Conservation (phyloP, 2,329 filamentous ascomycete species). For the Blastomyces silverae region DNA sequence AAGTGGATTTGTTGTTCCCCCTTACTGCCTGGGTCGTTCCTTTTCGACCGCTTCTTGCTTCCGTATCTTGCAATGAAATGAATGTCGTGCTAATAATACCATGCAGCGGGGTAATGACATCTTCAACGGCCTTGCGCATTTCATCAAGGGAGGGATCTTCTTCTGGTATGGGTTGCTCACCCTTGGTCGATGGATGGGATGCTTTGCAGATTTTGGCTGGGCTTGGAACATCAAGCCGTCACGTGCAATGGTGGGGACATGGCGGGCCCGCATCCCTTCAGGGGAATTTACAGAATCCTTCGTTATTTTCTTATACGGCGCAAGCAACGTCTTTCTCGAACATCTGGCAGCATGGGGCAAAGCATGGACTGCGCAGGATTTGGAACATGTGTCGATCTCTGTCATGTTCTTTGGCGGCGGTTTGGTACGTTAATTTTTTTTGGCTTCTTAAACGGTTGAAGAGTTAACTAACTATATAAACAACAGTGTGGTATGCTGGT, state of each 20-base stretch:
- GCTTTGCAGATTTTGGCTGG: conserved; percentile 87
- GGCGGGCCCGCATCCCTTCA: conserved; percentile 58
- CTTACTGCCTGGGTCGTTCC: no score
- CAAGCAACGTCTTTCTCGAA: conserved; percentile 86
- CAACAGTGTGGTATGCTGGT: conserved; percentile 70
- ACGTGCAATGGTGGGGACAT: conserved; percentile 51
- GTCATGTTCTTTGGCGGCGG: conserved; percentile 91
- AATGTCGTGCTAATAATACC: conserved; percentile 16
- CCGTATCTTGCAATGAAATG: not conserved
- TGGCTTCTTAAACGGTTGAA: not conserved
- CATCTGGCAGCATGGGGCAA: conserved; percentile 68
- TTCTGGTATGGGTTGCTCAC: conserved; percentile 87
- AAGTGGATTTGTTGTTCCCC: no score
- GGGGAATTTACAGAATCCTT: conserved; percentile 86
- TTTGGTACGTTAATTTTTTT: conserved; percentile 49
- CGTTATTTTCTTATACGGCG: conserved; percentile 83
- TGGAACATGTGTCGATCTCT: conserved; percentile 90
- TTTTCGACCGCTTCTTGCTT: no score
- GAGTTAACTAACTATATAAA: conserved; percentile 3
- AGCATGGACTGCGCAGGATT: conserved; percentile 67
- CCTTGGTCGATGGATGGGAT: conserved; percentile 81
- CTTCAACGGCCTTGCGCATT: conserved; percentile 85
- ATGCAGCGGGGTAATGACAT: conserved; percentile 58
- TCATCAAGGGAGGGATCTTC: conserved; percentile 90
- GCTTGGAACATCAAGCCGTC: conserved; percentile 81